Conservation (phyloP, 208 protist species). For the Phytomonas francai region DNA sequence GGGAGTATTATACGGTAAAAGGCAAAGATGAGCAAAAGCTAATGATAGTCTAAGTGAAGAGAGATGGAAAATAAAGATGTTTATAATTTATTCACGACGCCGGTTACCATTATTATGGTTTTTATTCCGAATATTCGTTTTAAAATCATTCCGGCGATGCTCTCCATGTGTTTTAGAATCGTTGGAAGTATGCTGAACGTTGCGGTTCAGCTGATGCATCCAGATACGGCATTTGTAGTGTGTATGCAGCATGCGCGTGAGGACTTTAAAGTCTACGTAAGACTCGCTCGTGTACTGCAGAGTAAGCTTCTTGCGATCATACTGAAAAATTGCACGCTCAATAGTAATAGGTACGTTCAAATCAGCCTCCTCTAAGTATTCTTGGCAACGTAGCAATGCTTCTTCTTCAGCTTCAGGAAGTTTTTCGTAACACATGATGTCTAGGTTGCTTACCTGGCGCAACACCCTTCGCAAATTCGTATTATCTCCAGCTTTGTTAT, state of each 20-base stretch:
- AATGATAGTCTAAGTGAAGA: neutral
- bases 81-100: neutral
- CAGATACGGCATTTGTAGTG: slow-evolving; percentile 85
- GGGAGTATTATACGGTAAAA: slow-evolving; percentile 8
- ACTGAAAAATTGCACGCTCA: slow-evolving; percentile 75
- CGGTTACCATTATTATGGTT: slow-evolving; percentile 4
- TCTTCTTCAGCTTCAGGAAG: slow-evolving; percentile 43
- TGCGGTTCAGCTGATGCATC: slow-evolving; percentile 86
- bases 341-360: slow-evolving; percentile 58
- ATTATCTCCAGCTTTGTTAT: neutral
- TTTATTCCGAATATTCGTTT: slow-evolving; percentile 3
- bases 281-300: slow-evolving; percentile 68
- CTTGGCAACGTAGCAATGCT: slow-evolving; percentile 49
- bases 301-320: slow-evolving; percentile 86
- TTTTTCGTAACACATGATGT: slow-evolving; percentile 30
- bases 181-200: slow-evolving; percentile 21
- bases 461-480: slow-evolving; percentile 26
- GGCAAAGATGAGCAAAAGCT: slow-evolving; percentile 5
- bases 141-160: slow-evolving; percentile 6
- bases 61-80: neutral
- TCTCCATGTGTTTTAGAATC: slow-evolving; percentile 13
- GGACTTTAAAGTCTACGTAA: slow-evolving; percentile 76
- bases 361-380: slow-evolving; percentile 30
- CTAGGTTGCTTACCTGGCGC: slow-evolving; percentile 38
- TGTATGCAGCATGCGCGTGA: slow-evolving; percentile 64